Evolutionary conservation across 1,139 yeast genomes (phyloP).

Genomic region (Scheffersomyces segobiensis): DNA sequence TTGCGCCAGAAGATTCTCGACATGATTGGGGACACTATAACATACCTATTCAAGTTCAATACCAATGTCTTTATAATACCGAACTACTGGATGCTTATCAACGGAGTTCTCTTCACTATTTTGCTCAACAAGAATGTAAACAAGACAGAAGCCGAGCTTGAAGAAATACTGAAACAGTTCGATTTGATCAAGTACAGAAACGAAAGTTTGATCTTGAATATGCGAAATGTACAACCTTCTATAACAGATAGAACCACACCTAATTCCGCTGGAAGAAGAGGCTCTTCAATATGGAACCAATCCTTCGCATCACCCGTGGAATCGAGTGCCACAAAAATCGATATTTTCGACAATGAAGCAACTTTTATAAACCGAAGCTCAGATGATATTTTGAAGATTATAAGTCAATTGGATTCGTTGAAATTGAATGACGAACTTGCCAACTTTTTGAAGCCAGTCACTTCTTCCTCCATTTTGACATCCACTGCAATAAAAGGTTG

Average conservation of each 20-base stretch:
- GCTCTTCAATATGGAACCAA: background rate
- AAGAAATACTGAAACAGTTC: conserved; percentile 49
- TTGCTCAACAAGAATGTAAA: conserved; percentile 17
- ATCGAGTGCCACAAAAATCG: background rate
- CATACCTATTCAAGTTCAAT: conserved; percentile 56
- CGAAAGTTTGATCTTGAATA: conserved; percentile 66
- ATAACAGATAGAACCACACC: background rate
- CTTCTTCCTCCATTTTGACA: conserved; percentile 2
- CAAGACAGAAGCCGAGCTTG: conserved; percentile 14
- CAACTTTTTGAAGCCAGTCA: conserved; percentile 26
- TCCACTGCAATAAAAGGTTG: conserved; percentile 6
- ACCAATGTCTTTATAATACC: conserved; percentile 80
- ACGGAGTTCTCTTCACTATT: conserved; percentile 41
- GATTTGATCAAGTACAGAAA: conserved; percentile 66
- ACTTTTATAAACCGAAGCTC: conserved; percentile 27
- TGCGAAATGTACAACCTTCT: conserved; percentile 9
- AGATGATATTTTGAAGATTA: conserved; percentile 34
- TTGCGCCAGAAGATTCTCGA: conserved; percentile 24
- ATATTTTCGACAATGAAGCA: conserved; percentile 5
- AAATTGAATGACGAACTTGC: conserved; percentile 34
- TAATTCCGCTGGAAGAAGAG: background rate
- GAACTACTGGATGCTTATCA: conserved; percentile 64
- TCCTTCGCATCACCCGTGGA: background rate
- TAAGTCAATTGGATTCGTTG: conserved; percentile 35
- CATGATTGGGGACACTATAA: conserved; percentile 35